Conservation (phyloP, 495 filamentous ascomycete species). For the Trypethelium eluteriae region DNA sequence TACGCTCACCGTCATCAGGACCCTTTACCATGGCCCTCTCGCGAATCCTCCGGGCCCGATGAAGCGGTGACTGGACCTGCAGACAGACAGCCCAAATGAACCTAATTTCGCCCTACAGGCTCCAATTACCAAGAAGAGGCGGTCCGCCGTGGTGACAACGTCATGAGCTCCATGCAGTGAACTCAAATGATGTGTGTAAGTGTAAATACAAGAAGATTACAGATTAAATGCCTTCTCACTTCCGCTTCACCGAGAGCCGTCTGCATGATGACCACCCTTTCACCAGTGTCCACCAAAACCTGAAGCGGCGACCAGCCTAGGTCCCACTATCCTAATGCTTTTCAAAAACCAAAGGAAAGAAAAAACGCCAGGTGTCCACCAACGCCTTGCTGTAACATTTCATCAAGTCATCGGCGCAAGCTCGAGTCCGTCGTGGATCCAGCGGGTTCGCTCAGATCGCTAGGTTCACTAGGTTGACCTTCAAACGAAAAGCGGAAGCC, state of each 20-base stretch:
- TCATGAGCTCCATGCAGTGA: not conserved
- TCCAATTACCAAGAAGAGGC: not conserved
- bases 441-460: not conserved
- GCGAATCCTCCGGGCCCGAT: slow-evolving; percentile 6
- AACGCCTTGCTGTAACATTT: slow-evolving; percentile 2
- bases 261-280: not conserved
- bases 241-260: not conserved
- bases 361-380: not conserved
- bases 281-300: not conserved
- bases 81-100: not conserved
- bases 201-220: slow-evolving; percentile 2
- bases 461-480: slow-evolving; percentile 2
- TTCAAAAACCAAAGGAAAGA: not conserved
- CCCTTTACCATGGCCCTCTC: not conserved
- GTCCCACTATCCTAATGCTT: not conserved
- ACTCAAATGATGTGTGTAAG: not conserved
- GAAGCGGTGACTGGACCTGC: slow-evolving; percentile 1
- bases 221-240: not conserved
- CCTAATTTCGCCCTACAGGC: not conserved
- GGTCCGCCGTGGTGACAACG: not conserved
- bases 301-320: not conserved
- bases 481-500: slow-evolving; percentile 6
- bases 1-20: slow-evolving; percentile 3
- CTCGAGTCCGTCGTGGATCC: not conserved
- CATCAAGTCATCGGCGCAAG: not conserved